Conservation (phyloP, 768 basidiomycete genomes). For the Trametes cinnabarina region DNA sequence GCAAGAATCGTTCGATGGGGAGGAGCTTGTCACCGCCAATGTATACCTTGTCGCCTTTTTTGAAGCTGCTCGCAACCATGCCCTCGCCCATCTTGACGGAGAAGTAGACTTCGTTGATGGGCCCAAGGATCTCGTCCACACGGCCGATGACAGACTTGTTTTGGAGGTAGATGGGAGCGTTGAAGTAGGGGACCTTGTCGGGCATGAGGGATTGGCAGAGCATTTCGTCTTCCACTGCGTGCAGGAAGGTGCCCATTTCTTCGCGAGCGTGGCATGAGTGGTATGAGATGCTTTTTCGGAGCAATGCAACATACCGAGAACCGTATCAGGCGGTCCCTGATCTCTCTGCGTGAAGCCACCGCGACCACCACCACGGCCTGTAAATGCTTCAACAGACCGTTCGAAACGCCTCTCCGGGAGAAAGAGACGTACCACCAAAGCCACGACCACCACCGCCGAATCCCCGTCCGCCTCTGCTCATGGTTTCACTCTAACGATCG, state of each 20-base stretch:
- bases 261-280: not conserved
- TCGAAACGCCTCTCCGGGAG: too few species aligned
- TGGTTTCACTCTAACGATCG: conserved; percentile 23
- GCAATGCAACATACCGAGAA: conserved; percentile 52
- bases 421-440: conserved; percentile 36
- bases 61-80: conserved; percentile 93
- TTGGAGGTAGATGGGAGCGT: conserved; percentile 95
- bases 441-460: conserved; percentile 47
- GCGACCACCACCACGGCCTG: conserved; percentile 62
- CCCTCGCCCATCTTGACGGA: conserved; percentile 97
- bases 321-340: conserved; percentile 74
- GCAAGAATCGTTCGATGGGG: conserved; percentile 94
- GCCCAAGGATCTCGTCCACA: conserved; percentile 98
- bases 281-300: conserved; percentile 4
- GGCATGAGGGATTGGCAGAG: conserved; percentile 81
- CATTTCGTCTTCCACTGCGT: conserved; percentile 99
- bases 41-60: conserved; percentile 97
- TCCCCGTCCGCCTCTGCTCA: conserved; percentile 59
- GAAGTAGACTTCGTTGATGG: conserved; percentile 98
- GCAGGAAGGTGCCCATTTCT: conserved; percentile 93
- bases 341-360: conserved; percentile 74
- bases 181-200: conserved; percentile 97
- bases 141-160: conserved; percentile 96
- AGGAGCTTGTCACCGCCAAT: conserved; percentile 97
- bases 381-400: conserved; percentile 30